Conservation (phyloP, 805 yeast species). For the Nakazawaea sp. region DNA sequence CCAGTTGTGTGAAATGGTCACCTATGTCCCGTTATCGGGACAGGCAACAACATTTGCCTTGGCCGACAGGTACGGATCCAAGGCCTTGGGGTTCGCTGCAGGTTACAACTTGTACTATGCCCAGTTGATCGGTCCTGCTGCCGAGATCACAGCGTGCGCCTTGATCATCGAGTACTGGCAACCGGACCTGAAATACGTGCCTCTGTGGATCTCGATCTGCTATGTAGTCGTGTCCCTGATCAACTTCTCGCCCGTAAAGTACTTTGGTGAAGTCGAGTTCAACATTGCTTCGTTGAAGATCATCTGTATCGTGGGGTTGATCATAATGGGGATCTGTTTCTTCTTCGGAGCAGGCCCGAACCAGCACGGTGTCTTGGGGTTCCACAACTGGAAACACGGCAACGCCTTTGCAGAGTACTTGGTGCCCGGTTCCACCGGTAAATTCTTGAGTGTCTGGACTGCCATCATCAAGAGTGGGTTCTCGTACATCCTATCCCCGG, state of each 20-base stretch:
- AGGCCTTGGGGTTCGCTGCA: constrained; percentile 39
- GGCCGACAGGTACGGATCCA: constrained; percentile 34
- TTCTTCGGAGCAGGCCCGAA: constrained; percentile 36
- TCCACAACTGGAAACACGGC: constrained; percentile 42
- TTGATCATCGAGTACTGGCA: constrained; percentile 50
- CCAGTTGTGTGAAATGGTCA: constrained; percentile 64
- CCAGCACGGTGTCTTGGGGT: constrained; percentile 40
- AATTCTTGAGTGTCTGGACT: constrained; percentile 49
- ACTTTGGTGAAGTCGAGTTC: constrained; percentile 59
- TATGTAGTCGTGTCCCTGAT: constrained; percentile 33
- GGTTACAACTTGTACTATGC: constrained; percentile 39
- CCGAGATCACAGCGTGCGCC: constrained; percentile 59
- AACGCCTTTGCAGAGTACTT: constrained; percentile 56
- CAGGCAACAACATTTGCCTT: constrained; percentile 36
- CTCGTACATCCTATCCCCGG: constrained; percentile 52
- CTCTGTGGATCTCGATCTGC: constrained; percentile 46
- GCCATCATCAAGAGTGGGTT: constrained; percentile 52
- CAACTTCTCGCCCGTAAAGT: constrained; percentile 46
- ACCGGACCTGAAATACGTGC: constrained; percentile 33
- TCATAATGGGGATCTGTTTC: constrained; percentile 41
- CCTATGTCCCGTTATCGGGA: constrained; percentile 31
- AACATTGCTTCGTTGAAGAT: constrained; percentile 61
- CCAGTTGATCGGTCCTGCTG: constrained; percentile 50
- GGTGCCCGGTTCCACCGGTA: constrained; percentile 42
- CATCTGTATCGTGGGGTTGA: constrained; percentile 51